Percentiles rank a stretch among this genome's conserved stretches.
Evolutionary conservation across 345 rosid species (phyloP).

Genomic region (Citrus cavaleriei): DNA sequence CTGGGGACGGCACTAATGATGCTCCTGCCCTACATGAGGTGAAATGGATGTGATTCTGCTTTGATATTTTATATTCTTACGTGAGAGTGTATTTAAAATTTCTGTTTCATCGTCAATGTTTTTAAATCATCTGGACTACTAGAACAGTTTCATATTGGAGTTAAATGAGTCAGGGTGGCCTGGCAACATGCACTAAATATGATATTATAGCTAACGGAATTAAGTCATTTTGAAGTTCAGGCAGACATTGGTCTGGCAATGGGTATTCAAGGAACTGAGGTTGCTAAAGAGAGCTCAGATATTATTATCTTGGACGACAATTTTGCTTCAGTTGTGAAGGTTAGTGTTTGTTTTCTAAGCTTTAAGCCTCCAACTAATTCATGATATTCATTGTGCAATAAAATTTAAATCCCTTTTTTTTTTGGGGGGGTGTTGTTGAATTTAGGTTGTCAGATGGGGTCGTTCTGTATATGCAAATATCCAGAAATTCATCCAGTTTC

Average conservation of each 20-base stretch:
- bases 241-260: slow-evolving; percentile 98
- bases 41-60: slow-evolving; percentile 3
- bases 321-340: slow-evolving; percentile 97
- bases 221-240: slow-evolving; percentile 36
- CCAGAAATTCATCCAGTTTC: slow-evolving; percentile 98
- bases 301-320: slow-evolving; percentile 93
- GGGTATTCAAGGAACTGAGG: slow-evolving; percentile 99
- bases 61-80: background rate
- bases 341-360: slow-evolving; percentile 9
- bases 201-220: background rate
- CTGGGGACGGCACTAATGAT: slow-evolving; percentile 95
- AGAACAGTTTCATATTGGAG: background rate
- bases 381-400: background rate
- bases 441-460: slow-evolving; percentile 96
- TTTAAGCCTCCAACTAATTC: background rate
- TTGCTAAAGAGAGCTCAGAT: slow-evolving; percentile 97
- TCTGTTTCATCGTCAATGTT: background rate
- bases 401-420: background rate
- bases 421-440: background rate
- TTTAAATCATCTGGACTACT: background rate
- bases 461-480: slow-evolving; percentile 98
- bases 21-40: slow-evolving; percentile 97
- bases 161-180: background rate
- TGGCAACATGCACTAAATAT: background rate
- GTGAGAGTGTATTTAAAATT: background rate